phyloP scores from a whole-genome alignment of 306 rosid species.

The Aeschynomene evenia region DNA sequence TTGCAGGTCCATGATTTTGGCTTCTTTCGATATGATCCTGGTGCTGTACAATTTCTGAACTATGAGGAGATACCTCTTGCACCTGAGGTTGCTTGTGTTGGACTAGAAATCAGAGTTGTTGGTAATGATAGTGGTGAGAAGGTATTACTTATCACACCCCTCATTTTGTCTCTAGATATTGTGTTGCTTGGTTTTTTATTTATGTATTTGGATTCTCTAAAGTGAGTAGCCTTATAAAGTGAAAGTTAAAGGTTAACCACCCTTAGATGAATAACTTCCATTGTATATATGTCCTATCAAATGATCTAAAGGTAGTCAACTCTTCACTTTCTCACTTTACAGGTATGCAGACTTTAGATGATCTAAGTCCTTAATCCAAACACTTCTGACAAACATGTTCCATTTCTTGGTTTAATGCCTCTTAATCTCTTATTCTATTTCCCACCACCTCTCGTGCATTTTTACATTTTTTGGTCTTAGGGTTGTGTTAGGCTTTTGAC shows the following conservation, averaged over 20 bases:
- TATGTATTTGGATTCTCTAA: background rate
- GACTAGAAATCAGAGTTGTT: conserved; percentile 94
- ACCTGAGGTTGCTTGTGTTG: conserved; percentile 90
- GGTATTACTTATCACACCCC: conserved; percentile 51
- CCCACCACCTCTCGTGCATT: background rate
- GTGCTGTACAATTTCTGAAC: conserved; percentile 68
- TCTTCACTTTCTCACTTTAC: too few species aligned
- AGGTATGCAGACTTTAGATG: too few species aligned
- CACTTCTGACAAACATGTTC: conserved; percentile 2
- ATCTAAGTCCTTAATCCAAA: background rate
- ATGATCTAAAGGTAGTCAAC: too few species aligned
- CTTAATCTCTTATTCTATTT: background rate
- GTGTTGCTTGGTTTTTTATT: conserved; percentile 19
- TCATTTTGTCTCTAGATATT: conserved; percentile 5
- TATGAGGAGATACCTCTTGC: conserved; percentile 93
- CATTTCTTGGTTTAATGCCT: conserved; percentile 6
- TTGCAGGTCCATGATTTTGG: conserved; percentile 96
- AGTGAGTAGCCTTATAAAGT: too few species aligned
- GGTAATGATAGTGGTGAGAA: conserved; percentile 99
- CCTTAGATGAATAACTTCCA: too few species aligned
- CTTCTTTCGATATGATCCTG: conserved; percentile 85
- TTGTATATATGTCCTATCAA: too few species aligned
- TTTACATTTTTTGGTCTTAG: background rate
- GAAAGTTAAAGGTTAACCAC: too few species aligned
- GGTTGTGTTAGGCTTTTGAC: too few species aligned